phyloP scores from a whole-genome alignment of 768 basidiomycete species.

The Leccinum disarticulatum region DNA sequence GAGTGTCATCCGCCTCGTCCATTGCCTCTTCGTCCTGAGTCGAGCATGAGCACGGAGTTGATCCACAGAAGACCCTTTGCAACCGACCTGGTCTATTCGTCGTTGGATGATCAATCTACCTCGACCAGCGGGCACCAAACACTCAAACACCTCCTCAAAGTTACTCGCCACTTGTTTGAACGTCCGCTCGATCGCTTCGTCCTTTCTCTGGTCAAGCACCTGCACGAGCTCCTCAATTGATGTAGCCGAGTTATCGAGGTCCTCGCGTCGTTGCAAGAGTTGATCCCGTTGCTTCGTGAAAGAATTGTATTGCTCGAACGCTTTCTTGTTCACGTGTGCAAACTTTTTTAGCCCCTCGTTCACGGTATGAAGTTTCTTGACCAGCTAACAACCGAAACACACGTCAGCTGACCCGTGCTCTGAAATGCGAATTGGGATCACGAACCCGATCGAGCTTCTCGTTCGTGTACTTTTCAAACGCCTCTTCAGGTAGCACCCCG shows the following conservation, averaged over 20 bases:
- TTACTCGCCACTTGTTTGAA: constrained; percentile 98
- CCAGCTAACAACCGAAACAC: constrained; percentile 52
- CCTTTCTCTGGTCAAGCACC: constrained; percentile 93
- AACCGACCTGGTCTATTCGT: constrained; percentile 72
- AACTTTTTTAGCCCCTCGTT: constrained; percentile 96
- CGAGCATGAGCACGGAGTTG: not conserved
- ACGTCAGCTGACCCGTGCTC: constrained; percentile 1
- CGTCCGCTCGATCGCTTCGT: constrained; percentile 97
- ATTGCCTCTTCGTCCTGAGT: constrained; percentile 63
- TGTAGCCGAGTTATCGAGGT: constrained; percentile 83
- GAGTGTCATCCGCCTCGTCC: constrained; percentile 71
- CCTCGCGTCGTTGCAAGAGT: constrained; percentile 80
- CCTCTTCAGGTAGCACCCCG: constrained; percentile 95
- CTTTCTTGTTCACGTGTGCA: constrained; percentile 98
- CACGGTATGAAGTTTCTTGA: constrained; percentile 88
- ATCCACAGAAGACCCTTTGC: not conserved
- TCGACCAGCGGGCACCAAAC: constrained; percentile 89
- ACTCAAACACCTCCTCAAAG: constrained; percentile 97
- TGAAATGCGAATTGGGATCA: not conserved
- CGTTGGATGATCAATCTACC: constrained; percentile 93
- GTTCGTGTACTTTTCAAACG: constrained; percentile 90
- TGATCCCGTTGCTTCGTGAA: constrained; percentile 98
- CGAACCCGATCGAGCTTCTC: constrained; percentile 86
- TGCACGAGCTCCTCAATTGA: constrained; percentile 93
- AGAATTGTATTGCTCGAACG: constrained; percentile 96